These are phyloP conservation scores for Claviceps sp. DNA, from an alignment of 2,329 filamentous ascomycete genomes.

Conservation along the genomic window DNA sequence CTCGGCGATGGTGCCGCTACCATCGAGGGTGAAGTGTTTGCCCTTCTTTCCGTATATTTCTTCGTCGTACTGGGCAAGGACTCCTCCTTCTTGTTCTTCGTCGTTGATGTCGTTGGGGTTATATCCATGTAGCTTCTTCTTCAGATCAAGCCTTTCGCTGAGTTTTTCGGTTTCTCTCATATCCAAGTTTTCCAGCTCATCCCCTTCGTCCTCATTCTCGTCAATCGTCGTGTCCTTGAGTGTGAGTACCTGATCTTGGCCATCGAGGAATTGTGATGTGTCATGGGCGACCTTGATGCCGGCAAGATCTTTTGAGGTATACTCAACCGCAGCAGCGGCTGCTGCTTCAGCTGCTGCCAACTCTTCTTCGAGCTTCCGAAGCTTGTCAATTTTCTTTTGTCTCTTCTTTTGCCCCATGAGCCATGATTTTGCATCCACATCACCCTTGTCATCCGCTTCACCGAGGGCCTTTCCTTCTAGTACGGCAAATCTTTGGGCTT, in stretches of 20 bases:
- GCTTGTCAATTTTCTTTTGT: conserved; percentile 78
- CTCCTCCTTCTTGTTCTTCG: conserved; percentile 47
- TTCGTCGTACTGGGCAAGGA: conserved; percentile 89
- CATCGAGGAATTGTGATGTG: conserved; percentile 64
- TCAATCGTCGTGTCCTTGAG: conserved; percentile 87
- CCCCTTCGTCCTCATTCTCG: conserved; percentile 71
- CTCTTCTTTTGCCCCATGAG: conserved; percentile 81
- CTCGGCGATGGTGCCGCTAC: conserved; percentile 55
- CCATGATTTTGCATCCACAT: conserved; percentile 74
- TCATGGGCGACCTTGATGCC: conserved; percentile 91
- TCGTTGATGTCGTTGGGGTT: conserved; percentile 62
- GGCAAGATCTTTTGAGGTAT: conserved; percentile 74
- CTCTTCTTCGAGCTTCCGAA: conserved; percentile 60
- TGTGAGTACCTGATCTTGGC: conserved; percentile 78
- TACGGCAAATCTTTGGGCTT: conserved; percentile 59
- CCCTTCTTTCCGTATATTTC: conserved; percentile 83
- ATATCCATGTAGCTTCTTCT: conserved; percentile 83
- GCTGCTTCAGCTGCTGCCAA: conserved; percentile 60
- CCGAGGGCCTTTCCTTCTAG: conserved; percentile 76
- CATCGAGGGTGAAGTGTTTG: conserved; percentile 79
- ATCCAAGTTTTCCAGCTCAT: conserved; percentile 72
- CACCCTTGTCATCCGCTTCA: conserved; percentile 52
- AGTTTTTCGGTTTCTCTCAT: conserved; percentile 60
- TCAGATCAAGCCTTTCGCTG: conserved; percentile 64
- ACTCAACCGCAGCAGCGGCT: conserved; percentile 50